A percentile compares a stretch with the other conserved stretches of the same genome.
These are phyloP conservation scores for Fusarium sulawesiense DNA, from an alignment of 2,329 filamentous ascomycete species.

Conservation along the genomic window DNA sequence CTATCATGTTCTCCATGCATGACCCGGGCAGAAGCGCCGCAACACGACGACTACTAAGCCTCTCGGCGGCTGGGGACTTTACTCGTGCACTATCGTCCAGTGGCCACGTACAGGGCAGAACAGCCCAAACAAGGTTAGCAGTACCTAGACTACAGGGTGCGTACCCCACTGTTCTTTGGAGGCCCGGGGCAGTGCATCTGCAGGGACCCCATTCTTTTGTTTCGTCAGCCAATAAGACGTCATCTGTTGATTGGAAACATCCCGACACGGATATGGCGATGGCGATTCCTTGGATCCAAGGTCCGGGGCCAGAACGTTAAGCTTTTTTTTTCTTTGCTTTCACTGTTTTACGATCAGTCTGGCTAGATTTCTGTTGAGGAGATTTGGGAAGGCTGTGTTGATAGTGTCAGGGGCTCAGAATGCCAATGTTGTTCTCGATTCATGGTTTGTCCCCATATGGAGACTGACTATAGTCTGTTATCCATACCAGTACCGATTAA, in stretches of 20 bases:
- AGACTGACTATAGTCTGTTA: background rate
- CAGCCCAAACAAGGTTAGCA: constrained; percentile 3
- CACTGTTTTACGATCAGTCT: background rate
- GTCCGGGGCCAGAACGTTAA: constrained; percentile 34
- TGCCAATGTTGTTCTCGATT: constrained; percentile 20
- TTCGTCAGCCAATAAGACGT: background rate
- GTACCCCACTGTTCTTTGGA: constrained; percentile 13
- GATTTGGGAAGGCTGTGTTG: constrained; percentile 26
- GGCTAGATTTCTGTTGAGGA: constrained; percentile 29
- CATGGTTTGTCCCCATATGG: constrained; percentile 7
- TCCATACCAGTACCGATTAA: background rate
- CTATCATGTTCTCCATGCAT: constrained; percentile 11
- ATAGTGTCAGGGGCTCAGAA: background rate
- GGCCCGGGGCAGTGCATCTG: constrained; percentile 32
- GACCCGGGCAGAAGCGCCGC: constrained; percentile 5
- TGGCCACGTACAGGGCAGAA: constrained; percentile 18
- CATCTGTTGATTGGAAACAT: constrained; percentile 2
- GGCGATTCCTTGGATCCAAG: constrained; percentile 29
- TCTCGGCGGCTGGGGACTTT: constrained; percentile 24
- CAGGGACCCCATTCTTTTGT: constrained; percentile 17
- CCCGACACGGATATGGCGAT: constrained; percentile 34
- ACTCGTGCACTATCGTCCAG: constrained; percentile 5
- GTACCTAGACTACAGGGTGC: constrained; percentile 1
- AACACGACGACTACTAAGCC: constrained; percentile 35
- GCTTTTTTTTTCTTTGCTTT: constrained; percentile 23